Evolutionary conservation across 2,329 filamentous ascomycete species (phyloP), one percentile per base, ranked within the genome.

Genomic region (Myrmaecium sp.): DNA sequence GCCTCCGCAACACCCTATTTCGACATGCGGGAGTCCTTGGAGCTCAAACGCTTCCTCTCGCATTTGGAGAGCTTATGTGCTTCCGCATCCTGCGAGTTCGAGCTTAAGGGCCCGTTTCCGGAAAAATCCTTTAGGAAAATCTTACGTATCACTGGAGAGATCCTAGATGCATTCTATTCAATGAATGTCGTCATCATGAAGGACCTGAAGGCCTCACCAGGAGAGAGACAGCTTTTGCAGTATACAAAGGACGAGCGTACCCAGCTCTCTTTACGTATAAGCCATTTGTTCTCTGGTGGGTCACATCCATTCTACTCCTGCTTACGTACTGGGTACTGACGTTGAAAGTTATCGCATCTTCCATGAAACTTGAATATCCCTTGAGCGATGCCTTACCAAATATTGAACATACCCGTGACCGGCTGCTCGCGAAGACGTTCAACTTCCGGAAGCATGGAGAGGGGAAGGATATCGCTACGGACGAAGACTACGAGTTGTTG

Each of bases 171-270:
- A 19, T 94, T 98, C 50, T 84, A 95, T 44, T 82, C 84, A 27
- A 93, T 98, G 81, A 91, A 86, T 35, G 69, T 94, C 7, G 74
- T 94, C 34, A 83, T 92, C 19, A 66, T 78, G 43, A 86, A 84
- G 42, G 79, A 86, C 32, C 60, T 74, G 7, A 66, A 67, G 19
- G 67, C 81, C 1, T 82, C 74, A 3, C 68, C 75, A 14, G 84
- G 86, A 4, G 86, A 95, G 54, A 71, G 75, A 30, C 74, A 76
- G 6, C 65, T 95, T 19, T 58, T 98, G 19, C 64, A 69, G 34
- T 83, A 79, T 47, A 95, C 89, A 2, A 64, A 69, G 4, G 60
- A 69, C 6, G 86, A 98, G 52, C 69, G 89, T 28, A 69, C 66
- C 6, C 72, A 84, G 34, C 63, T 98, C 17, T 92, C 82, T 40